phyloP scores from a whole-genome alignment of 257 asterid species.

The Solanum sejunctum region DNA sequence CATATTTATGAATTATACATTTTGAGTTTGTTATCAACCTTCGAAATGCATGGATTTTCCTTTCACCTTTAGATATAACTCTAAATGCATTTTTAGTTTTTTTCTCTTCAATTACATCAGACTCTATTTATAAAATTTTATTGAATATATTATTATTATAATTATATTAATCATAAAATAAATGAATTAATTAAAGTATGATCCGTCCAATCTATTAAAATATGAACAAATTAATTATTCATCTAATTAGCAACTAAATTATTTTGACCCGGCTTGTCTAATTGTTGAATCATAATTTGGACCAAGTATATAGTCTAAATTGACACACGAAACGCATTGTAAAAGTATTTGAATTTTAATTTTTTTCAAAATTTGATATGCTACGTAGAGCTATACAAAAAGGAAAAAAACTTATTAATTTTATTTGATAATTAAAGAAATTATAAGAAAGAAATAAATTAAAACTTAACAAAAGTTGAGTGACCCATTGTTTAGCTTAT shows the following conservation, averaged over 20 bases:
- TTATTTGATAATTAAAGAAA: background rate
- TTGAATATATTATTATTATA: too few relatives aligned
- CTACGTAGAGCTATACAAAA: background rate
- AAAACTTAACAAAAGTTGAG: background rate
- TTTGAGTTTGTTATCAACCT: background rate
- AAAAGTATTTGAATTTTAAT: background rate
- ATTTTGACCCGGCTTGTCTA: background rate
- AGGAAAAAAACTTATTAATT: background rate
- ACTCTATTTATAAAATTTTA: too few relatives aligned
- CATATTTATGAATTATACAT: too few relatives aligned
- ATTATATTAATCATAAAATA: background rate
- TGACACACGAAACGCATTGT: background rate
- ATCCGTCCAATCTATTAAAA: background rate
- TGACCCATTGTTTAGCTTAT: background rate
- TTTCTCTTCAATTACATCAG: background rate
- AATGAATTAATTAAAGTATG: background rate
- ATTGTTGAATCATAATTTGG: background rate
- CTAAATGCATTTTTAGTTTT: background rate
- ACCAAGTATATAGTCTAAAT: background rate
- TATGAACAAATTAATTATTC: background rate
- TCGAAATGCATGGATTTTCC: background rate
- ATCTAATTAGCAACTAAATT: background rate
- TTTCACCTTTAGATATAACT: background rate
- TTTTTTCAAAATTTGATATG: background rate
- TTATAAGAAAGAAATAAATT: background rate